Evolutionary conservation across 208 protist species (phyloP).

Genomic region (Angomonas ambiguus): DNA sequence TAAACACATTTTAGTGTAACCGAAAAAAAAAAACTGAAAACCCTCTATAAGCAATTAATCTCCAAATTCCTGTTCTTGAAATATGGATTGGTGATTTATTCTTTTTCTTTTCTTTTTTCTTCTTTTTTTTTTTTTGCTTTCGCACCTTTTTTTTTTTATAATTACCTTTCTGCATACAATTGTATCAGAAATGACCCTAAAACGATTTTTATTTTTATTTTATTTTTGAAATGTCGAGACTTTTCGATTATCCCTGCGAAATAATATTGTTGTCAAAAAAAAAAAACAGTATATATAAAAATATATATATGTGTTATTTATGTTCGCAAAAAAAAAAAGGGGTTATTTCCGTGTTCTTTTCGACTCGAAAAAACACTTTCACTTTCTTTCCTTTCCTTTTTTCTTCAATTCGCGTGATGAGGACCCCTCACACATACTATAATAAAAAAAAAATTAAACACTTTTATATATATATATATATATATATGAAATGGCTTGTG

Average conservation of each 20-base stretch:
- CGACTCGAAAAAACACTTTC: neutral
- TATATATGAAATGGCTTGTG: too few species aligned
- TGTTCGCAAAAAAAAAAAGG: neutral
- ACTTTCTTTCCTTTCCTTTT: neutral
- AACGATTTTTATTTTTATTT: neutral
- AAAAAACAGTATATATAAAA: too few species aligned
- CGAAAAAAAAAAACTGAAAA: too few species aligned
- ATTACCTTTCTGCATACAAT: neutral
- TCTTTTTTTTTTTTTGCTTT: neutral
- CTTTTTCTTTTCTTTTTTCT: conserved; percentile 2
- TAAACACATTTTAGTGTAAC: too few species aligned
- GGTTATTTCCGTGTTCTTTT: neutral
- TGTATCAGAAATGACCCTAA: neutral
- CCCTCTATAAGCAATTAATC: too few species aligned
- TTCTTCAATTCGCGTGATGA: conserved; percentile 5
- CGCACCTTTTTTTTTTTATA: conserved; percentile 2
- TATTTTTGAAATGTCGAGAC: neutral
- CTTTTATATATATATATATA: too few species aligned
- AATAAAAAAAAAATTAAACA: neutral
- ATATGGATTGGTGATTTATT: too few species aligned
- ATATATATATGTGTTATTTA: too few species aligned
- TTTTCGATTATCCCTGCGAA: neutral
- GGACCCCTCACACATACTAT: too few species aligned
- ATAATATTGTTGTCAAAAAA: neutral
- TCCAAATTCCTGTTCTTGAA: too few species aligned